Conservation (phyloP, 2,329 filamentous ascomycete species). For the Xylariaceae sp. region DNA sequence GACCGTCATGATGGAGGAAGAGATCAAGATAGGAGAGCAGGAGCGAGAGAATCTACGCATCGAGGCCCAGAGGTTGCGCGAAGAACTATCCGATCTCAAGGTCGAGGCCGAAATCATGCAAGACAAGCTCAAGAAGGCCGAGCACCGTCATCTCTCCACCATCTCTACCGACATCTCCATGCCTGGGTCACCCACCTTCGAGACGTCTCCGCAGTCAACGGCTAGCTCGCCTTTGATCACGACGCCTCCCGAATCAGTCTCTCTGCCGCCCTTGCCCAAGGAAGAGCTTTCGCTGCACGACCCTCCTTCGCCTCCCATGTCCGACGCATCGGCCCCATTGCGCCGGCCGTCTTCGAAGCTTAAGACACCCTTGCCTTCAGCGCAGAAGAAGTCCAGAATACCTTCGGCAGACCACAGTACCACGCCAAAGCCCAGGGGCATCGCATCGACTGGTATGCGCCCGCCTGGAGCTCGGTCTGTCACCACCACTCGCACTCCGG, state of each 20-base stretch:
- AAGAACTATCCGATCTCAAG: conserved; percentile 89
- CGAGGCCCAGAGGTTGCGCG: conserved; percentile 82
- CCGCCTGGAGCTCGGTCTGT: conserved; percentile 44
- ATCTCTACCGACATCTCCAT: conserved; percentile 62
- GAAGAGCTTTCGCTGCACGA: conserved; percentile 68
- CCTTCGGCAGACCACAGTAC: conserved; percentile 49
- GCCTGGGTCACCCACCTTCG: conserved; percentile 69
- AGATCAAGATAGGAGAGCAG: conserved; percentile 86
- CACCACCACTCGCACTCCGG: conserved; percentile 46
- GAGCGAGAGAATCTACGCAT: conserved; percentile 88
- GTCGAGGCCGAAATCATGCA: conserved; percentile 93
- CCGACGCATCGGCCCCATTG: conserved; percentile 70
- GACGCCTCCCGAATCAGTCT: conserved; percentile 76
- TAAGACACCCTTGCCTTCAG: conserved; percentile 33
- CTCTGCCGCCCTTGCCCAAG: conserved; percentile 49
- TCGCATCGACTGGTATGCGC: conserved; percentile 36
- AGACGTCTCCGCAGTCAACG: conserved; percentile 77
- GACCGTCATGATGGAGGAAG: conserved; percentile 89
- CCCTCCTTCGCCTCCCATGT: conserved; percentile 91
- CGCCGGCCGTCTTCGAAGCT: conserved; percentile 49
- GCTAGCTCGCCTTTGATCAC: conserved; percentile 86
- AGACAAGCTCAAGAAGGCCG: conserved; percentile 82
- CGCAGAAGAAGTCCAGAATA: conserved; percentile 48
- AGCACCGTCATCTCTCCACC: conserved; percentile 54
- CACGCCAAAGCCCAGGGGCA: conserved; percentile 51